Percentiles rank a stretch among this genome's conserved stretches.
Evolutionary conservation across 139 green algal species (phyloP).

Genomic region (Chlamydomonas schloesseri): DNA sequence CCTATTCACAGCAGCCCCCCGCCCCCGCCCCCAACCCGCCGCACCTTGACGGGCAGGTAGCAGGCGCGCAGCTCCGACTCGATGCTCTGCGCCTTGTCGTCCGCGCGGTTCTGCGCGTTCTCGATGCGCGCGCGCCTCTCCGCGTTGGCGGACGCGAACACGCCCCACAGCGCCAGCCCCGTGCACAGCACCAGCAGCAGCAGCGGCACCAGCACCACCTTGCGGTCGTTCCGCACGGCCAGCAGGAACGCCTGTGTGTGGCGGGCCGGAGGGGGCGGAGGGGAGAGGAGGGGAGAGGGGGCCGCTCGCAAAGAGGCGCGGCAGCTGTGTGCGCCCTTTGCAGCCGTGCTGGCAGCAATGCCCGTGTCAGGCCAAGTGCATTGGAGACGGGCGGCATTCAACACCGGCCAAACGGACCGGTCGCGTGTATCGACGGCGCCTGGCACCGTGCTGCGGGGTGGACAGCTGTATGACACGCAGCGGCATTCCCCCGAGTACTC

Average conservation of each 20-base stretch:
- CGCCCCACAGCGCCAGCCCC: conserved; percentile 22
- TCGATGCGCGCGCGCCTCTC: background rate
- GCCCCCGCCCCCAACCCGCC: background rate
- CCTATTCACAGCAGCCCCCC: background rate
- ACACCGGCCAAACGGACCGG: too few relatives aligned
- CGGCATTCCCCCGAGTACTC: too few relatives aligned
- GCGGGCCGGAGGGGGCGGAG: too few relatives aligned
- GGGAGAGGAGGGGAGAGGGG: background rate
- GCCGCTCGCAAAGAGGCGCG: too few relatives aligned
- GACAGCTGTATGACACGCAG: too few relatives aligned
- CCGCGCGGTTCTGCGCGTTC: conserved; percentile 7
- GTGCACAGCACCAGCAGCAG: background rate
- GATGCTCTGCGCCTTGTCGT: conserved; percentile 34
- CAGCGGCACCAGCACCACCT: conserved; percentile 7
- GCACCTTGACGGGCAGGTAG: conserved; percentile 22
- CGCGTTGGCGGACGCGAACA: conserved; percentile 9
- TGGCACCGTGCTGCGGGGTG: too few relatives aligned
- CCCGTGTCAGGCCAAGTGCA: too few relatives aligned
- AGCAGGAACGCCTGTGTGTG: conserved; percentile 7
- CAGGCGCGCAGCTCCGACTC: conserved; percentile 22
- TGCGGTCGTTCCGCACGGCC: conserved; percentile 12
- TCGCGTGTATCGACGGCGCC: too few relatives aligned
- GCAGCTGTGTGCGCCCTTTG: too few relatives aligned
- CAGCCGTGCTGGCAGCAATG: too few relatives aligned
- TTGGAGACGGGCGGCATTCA: too few relatives aligned